Evolutionary conservation across 177 flowering plant genomes (phyloP).

Genomic region (Vitis hybrid): DNA sequence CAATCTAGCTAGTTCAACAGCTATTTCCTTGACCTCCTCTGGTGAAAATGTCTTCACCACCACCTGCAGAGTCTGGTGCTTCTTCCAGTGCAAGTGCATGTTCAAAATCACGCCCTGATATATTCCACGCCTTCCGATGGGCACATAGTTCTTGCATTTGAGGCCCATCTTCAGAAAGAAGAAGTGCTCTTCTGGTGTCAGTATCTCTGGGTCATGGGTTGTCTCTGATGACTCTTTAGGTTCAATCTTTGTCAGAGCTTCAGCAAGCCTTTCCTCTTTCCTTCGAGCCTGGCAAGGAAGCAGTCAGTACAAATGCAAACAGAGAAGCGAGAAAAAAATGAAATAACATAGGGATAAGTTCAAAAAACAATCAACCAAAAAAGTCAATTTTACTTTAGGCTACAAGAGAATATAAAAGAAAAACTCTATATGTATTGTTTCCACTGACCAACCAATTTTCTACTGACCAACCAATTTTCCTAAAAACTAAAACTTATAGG

Average conservation of each 20-base stretch:
- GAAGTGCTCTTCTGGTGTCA: constrained; percentile 97
- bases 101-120: constrained; percentile 93
- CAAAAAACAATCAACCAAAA: no score
- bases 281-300: constrained; percentile 54
- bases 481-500: no score
- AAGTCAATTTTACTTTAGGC: no score
- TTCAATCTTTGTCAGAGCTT: constrained; percentile 73
- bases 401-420: no score
- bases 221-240: constrained; percentile 68
- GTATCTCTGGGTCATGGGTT: constrained; percentile 91
- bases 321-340: background rate
- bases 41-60: constrained; percentile 83
- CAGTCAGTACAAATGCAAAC: background rate
- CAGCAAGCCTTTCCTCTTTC: constrained; percentile 73
- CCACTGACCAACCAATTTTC: no score
- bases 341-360: background rate
- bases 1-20: constrained; percentile 82
- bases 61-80: constrained; percentile 87
- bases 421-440: no score
- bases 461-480: no score
- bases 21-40: constrained; percentile 90
- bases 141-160: constrained; percentile 92
- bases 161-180: constrained; percentile 88
- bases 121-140: constrained; percentile 90
- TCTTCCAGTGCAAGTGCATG: constrained; percentile 99